Base-by-base conservation (phyloP, 23 red algal species). In the Gracilaria vermiculophylla region DNA sequence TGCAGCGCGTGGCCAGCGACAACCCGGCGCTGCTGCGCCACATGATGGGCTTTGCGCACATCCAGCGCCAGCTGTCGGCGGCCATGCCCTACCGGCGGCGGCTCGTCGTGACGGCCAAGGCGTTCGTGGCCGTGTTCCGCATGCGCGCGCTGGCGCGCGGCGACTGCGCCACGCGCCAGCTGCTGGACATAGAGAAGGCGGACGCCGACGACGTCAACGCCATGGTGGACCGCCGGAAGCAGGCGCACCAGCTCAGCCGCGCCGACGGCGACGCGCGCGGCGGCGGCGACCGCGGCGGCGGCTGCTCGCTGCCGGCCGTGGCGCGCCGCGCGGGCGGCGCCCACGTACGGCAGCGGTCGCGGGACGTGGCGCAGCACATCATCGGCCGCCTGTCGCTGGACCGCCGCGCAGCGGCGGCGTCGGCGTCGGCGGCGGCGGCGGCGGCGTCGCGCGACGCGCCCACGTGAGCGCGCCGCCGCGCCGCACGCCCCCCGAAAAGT, bases 111-210 rank as follows among this genome's bases (percentile, higher is more conserved):
- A 86, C 73, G 1, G 77, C 71, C 23, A 53, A 80, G 37, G 80
- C 80, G 48, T 93, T 93, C 62, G 73, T 86, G 66, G 90, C 80
- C 23, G 90, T 78, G 0, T 85, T 85, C 34, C 80, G 90, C 25
- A 66, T 93, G 69, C 40, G 29, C 31, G 64, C 80, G 53, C 48
- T 86, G 43, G 64, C 79, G 53, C 14, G 56, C 23, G 71, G 85
- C 47, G 44, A 77, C 44, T 62, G 52, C 53, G 27, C 58, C 34
- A 89, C 85, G 33, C 24, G 32, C 8, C 69, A 78, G 50, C 52
- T 89, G 39, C 37, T 54, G 42, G 24, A 41, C 34, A 62, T 76
- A 31, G 53, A 54, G 27, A 64, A 29, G 69, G 69, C 67, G 28
- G 53, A 66, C 54, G 85, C 51, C 44, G 85, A 89, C 21, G 70